Conservation (phyloP, 495 filamentous ascomycete species). For the Tirmania nivea region DNA sequence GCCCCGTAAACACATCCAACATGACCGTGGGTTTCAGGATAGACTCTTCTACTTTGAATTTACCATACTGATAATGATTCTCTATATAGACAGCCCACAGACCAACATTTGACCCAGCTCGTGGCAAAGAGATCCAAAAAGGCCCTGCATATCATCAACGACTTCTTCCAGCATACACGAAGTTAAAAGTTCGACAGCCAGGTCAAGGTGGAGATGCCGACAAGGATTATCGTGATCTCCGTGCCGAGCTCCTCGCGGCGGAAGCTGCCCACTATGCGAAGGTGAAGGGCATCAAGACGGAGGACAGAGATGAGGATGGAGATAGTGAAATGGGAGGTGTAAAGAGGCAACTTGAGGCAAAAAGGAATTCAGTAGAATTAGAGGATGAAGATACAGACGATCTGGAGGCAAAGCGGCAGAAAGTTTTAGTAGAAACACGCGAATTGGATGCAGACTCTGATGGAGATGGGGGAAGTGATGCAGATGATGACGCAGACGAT, state of each 20-base stretch:
- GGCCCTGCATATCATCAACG: constrained; percentile 94
- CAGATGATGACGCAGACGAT: constrained; percentile 26
- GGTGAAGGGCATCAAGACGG: constrained; percentile 36
- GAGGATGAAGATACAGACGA: constrained; percentile 40
- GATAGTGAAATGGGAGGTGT: constrained; percentile 18
- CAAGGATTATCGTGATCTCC: constrained; percentile 50
- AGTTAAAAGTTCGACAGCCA: constrained; percentile 69
- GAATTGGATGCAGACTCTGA: constrained; percentile 84
- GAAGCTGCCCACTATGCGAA: constrained; percentile 79
- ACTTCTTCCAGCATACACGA: constrained; percentile 75
- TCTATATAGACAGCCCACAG: constrained; percentile 29
- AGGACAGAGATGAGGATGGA: constrained; percentile 16
- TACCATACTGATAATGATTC: no score
- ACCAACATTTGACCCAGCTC: constrained; percentile 85
- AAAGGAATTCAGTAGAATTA: constrained; percentile 34
- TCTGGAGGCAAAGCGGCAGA: constrained; percentile 58
- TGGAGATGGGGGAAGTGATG: constrained; percentile 38
- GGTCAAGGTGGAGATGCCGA: constrained; percentile 80
- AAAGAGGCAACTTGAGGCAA: constrained; percentile 22
- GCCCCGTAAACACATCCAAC: neutral
- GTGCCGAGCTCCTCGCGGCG: constrained; percentile 71
- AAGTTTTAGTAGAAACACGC: constrained; percentile 69
- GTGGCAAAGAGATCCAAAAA: constrained; percentile 82
- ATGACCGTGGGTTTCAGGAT: constrained; percentile 3
- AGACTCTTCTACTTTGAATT: neutral